Evolutionary conservation across 441 rosid species (phyloP), one percentile per base, ranked within the genome.

Genomic region (Codiaeum variegatum): DNA sequence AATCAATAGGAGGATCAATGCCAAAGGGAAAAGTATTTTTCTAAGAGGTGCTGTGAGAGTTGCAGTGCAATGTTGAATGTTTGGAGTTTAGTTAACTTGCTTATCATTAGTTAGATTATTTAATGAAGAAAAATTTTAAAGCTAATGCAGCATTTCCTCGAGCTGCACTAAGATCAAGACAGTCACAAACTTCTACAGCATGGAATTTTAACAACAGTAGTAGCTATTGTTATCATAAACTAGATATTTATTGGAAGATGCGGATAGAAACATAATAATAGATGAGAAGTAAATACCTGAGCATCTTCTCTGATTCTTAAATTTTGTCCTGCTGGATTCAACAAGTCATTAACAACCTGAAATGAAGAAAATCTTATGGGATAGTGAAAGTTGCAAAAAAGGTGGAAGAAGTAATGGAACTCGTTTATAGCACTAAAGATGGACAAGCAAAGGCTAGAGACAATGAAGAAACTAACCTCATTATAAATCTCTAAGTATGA

Each of bases 251-350:
- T 24, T 29, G 36, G 46, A 60, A 59, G 21, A 46, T 21, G 62
- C 19, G 23, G 65, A 62, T 9, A n/a, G 44, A 46, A 60, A 62
- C 18, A 68, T 28, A 46, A 26, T 23, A 13, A 3, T 21, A 62
- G 51, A 59, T 28, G 52, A 66, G 24, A 76, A 46, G 59, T 49
- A 72, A 80, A 72, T 72, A 93, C 99, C 98, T 96, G 98, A 79
- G 91, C 82, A 61, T 96, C 99, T 86, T 96, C 99, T 90, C 98
- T 88, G 67, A 93, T 91, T 81, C 98, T 88, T 78, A 96, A 86
- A 83, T 92, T 93, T 75, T 96, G 98, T 75, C 98, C 99, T 29
- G 97, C 91, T 79, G 98, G 99, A 81, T 96, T 92, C 78, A 96
- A 79, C 79, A 96, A 84, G 85, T 96, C 99, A 75, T 93, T 96